Evolutionary conservation across 805 yeast genomes (phyloP).

Genomic region (Scheffersomyces lignosus): DNA sequence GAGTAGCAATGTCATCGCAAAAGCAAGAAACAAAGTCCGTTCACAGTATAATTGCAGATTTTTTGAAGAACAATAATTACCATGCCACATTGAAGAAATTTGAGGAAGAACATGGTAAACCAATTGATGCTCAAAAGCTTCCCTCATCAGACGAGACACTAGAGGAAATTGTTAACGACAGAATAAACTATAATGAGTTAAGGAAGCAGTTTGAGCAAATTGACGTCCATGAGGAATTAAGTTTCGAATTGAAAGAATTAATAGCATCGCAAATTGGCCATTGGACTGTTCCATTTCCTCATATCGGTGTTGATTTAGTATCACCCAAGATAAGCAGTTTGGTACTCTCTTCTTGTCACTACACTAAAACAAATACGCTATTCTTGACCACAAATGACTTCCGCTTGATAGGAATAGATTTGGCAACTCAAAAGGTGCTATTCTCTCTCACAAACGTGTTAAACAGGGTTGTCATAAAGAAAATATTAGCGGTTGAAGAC

Average conservation of each 20-base stretch:
- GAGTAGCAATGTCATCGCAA: no score
- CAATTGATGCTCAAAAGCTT: constrained; percentile 19
- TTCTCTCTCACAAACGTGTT: constrained; percentile 3
- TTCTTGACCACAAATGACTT: constrained; percentile 8
- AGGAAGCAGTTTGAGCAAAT: constrained; percentile 4
- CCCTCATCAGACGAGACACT: constrained; percentile 32
- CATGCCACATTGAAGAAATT: constrained; percentile 47
- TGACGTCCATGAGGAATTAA: constrained; percentile 6
- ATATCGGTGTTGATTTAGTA: neutral
- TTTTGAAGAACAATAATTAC: constrained; percentile 51
- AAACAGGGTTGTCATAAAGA: constrained; percentile 34
- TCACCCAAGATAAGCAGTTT: neutral
- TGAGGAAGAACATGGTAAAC: constrained; percentile 45
- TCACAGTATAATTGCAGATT: constrained; percentile 54
- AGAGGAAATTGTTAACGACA: constrained; percentile 39
- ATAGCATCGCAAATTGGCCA: constrained; percentile 12
- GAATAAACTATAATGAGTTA: constrained; percentile 26
- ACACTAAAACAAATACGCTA: neutral
- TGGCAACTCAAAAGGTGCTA: constrained; percentile 9
- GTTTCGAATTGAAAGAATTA: constrained; percentile 9
- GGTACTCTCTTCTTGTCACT: neutral
- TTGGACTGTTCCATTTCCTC: constrained; percentile 37
- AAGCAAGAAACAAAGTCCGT: constrained; percentile 2
- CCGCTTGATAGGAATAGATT: constrained; percentile 18
- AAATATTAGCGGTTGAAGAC: constrained; percentile 28